A percentile compares a stretch with the other conserved stretches of the same genome.
Evolutionary conservation across 108 stramenopile species (phyloP).

Genomic region (Nitzschia sp.): DNA sequence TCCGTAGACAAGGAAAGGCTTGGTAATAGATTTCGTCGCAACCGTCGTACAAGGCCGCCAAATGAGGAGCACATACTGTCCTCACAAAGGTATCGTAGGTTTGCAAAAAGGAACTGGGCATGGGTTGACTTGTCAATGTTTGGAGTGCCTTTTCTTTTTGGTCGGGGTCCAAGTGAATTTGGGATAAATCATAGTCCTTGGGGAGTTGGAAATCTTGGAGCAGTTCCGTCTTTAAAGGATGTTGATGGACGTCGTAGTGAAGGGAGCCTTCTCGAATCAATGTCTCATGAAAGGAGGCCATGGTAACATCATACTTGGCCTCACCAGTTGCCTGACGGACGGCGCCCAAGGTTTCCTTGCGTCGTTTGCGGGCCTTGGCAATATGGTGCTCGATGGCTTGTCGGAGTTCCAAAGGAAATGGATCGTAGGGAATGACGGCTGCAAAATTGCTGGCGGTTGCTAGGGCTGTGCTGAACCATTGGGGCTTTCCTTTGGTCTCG

Average conservation of each 20-base stretch:
- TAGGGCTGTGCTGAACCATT: constrained; percentile 61
- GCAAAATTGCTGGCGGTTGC: constrained; percentile 47
- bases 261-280: constrained; percentile 38
- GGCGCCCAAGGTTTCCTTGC: constrained; percentile 43
- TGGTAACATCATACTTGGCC: constrained; percentile 13
- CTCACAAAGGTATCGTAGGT: constrained; percentile 55
- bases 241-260: constrained; percentile 19
- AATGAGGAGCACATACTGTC: constrained; percentile 44
- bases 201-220: constrained; percentile 25
- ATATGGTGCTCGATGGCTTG: constrained; percentile 57
- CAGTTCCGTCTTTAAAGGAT: constrained; percentile 37
- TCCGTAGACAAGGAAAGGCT: constrained; percentile 69
- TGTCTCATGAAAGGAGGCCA: constrained; percentile 6
- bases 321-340: constrained; percentile 41
- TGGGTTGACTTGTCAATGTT: constrained; percentile 20
- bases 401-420: constrained; percentile 50
- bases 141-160: constrained; percentile 43
- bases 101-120: constrained; percentile 31
- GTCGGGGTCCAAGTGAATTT: constrained; percentile 29
- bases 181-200: constrained; percentile 39
- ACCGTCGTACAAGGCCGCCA: constrained; percentile 9
- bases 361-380: constrained; percentile 38
- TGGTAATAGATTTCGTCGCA: constrained; percentile 59
- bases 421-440: constrained; percentile 42
- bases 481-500: constrained; percentile 2